Evolutionary conservation across 257 asterid genomes (phyloP), one percentile per base, ranked within the genome.

Genomic region (Lycium barbarum): DNA sequence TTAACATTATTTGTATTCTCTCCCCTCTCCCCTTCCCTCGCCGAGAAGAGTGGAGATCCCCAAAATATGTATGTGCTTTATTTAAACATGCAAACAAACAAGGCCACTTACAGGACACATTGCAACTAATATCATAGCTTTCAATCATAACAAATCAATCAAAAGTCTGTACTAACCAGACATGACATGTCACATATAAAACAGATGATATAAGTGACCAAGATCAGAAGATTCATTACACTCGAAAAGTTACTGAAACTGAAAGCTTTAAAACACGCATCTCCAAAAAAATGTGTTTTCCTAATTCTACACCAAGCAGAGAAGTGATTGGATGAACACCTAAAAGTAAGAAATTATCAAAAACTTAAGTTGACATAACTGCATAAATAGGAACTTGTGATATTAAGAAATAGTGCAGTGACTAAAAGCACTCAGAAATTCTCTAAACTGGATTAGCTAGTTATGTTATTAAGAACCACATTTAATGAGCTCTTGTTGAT

Each of bases 101-200:
- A 74, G 81, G 81, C 57, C 43, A 74, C 61, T 74, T 49, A 74
- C 61, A 74, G 2, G 62, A 74, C 2, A 20, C 58, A 12, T 74
- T 74, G 20, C 43, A 74, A 74, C 3, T 49, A 22, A n/a, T 47
- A 5, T 20, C 81, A 22, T 6, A 74, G 18, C 6, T 43, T 73
- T 73, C 81, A 73, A 73, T 74, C 43, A 20, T 20, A 74, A 22
- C 1, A 0, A 15, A 22, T 7, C 43, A 47, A 74, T 6, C 9
- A 66, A 33, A 66, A 4, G n/a, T 26, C 17, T 33, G n/a, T 26
- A 33, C 45, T 65, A 40, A 65, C 14, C 18, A 65, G n/a, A 65
- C 45, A 26, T 26, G 43, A 33, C 35, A 65, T 22, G 0, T 74
- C 62, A 20, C 81, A 74, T 6, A 49, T 20, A 20, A 47, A 74